Conservation (phyloP, 2,329 filamentous ascomycete species). For the Ceratocystis ficicola region DNA sequence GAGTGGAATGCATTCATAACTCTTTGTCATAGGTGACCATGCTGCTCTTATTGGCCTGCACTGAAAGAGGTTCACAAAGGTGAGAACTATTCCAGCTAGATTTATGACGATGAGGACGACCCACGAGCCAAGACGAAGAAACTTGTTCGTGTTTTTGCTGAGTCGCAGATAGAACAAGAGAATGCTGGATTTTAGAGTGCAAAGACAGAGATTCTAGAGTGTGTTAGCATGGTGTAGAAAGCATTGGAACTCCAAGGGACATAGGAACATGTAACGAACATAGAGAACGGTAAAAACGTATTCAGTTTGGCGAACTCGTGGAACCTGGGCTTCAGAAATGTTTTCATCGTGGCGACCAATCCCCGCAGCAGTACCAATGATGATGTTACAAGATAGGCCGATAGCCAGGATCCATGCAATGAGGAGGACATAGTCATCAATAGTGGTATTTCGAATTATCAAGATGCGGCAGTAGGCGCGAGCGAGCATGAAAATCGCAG, state of each 20-base stretch:
- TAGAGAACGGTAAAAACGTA: slow-evolving; percentile 55
- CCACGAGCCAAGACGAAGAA: slow-evolving; percentile 75
- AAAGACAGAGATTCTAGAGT: slow-evolving; percentile 66
- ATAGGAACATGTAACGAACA: slow-evolving; percentile 31
- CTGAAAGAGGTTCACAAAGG: slow-evolving; percentile 78
- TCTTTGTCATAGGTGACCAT: slow-evolving; percentile 38
- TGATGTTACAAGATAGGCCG: slow-evolving; percentile 54
- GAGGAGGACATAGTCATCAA: slow-evolving; percentile 73
- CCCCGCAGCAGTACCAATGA: slow-evolving; percentile 50
- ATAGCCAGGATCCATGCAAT: slow-evolving; percentile 64
- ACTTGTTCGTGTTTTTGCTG: slow-evolving; percentile 60
- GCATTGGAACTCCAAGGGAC: too few relatives aligned
- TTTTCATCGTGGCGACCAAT: slow-evolving; percentile 55
- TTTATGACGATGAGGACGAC: slow-evolving; percentile 67
- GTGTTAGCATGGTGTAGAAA: slow-evolving; percentile 5
- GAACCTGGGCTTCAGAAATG: slow-evolving; percentile 40
- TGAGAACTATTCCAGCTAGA: slow-evolving; percentile 62
- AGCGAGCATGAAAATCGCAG: slow-evolving; percentile 61
- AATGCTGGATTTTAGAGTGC: slow-evolving; percentile 88
- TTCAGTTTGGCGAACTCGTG: slow-evolving; percentile 43
- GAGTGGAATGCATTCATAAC: slow-evolving; percentile 41
- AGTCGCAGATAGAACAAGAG: slow-evolving; percentile 80
- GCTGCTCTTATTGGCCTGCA: slow-evolving; percentile 63
- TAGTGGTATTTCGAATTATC: slow-evolving; percentile 58
- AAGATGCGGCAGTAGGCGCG: slow-evolving; percentile 60